phyloP scores from a whole-genome alignment of 768 basidiomycete species.

The Boletus subparvulus region DNA sequence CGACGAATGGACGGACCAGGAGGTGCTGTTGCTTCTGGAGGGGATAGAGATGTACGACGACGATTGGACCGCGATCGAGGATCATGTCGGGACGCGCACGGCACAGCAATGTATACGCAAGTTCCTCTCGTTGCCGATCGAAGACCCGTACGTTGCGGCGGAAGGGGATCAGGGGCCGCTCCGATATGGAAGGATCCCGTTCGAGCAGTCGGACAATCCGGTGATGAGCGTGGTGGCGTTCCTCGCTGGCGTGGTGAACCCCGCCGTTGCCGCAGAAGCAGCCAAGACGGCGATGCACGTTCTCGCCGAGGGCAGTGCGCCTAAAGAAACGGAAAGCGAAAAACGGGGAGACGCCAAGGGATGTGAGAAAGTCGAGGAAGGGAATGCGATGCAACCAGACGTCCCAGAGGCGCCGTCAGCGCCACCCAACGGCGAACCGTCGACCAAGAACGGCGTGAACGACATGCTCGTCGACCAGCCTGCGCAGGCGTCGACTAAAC shows the following conservation, averaged over 20 bases:
- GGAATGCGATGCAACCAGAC: conserved; percentile 37
- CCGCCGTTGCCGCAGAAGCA: conserved; percentile 89
- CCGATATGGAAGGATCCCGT: conserved; percentile 77
- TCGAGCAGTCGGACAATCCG: conserved; percentile 94
- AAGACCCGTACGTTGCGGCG: conserved; percentile 84
- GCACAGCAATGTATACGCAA: conserved; percentile 95
- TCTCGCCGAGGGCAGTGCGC: conserved; percentile 61
- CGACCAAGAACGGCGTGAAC: conserved; percentile 25
- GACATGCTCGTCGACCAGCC: conserved; percentile 51
- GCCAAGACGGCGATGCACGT: conserved; percentile 88
- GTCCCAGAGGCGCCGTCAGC: conserved; percentile 11
- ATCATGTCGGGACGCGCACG: conserved; percentile 88
- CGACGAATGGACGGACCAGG: conserved; percentile 89
- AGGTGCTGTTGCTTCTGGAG: conserved; percentile 85
- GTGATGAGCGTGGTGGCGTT: conserved; percentile 99
- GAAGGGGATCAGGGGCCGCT: conserved; percentile 77
- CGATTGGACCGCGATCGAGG: conserved; percentile 91
- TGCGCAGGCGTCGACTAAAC: conserved; percentile 27
- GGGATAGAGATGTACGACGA: conserved; percentile 98
- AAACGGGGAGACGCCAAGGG: conserved; percentile 33
- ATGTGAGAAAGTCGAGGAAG: conserved; percentile 36
- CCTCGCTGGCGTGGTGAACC: conserved; percentile 88
- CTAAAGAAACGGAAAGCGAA: conserved; percentile 33
- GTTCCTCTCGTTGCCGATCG: conserved; percentile 95
- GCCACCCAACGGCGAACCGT: conserved; percentile 11